Percentiles rank a stretch among this genome's conserved stretches.
These are phyloP conservation scores for Trichoderma citrinoviride DNA, from an alignment of 2,329 filamentous ascomycete genomes.

Conservation along the genomic window DNA sequence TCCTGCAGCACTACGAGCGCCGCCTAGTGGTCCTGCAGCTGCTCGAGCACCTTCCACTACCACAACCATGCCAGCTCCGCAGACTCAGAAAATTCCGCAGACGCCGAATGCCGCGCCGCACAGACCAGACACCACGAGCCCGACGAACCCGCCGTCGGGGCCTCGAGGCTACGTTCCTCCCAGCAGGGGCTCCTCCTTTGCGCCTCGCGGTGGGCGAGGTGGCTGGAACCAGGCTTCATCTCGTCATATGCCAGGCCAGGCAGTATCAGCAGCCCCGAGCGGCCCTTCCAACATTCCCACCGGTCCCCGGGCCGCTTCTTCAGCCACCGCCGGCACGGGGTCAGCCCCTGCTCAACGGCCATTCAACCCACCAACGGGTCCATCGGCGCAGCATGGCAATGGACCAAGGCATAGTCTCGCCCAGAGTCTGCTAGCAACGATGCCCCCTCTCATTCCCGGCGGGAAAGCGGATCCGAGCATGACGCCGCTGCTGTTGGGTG, in stretches of 20 bases:
- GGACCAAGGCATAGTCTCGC: conserved; percentile 46
- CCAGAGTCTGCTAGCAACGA: conserved; percentile 50
- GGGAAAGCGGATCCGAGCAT: conserved; percentile 53
- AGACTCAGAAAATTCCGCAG: conserved; percentile 36
- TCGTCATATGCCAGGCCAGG: conserved; percentile 35
- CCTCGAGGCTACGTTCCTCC: conserved; percentile 53
- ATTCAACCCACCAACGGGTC: conserved; percentile 59
- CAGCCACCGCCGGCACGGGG: conserved; percentile 37
- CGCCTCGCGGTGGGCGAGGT: conserved; percentile 42
- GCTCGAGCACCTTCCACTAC: conserved; percentile 41
- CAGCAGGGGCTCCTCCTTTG: conserved; percentile 43
- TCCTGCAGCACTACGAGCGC: conserved; percentile 51
- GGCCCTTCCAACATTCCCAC: conserved; percentile 47
- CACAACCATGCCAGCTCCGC: conserved; percentile 37
- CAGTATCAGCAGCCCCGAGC: conserved; percentile 41
- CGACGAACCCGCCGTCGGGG: conserved; percentile 52
- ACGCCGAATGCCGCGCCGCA: conserved; percentile 35
- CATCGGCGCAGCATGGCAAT: conserved; percentile 41
- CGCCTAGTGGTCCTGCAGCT: conserved; percentile 45
- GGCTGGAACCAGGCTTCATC: conserved; percentile 41
- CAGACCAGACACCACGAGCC: conserved; percentile 43
- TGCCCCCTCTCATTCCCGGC: conserved; percentile 53
- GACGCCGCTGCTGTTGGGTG: conserved; percentile 44
- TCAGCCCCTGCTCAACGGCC: conserved; percentile 44
- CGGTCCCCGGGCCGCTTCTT: conserved; percentile 42